These are phyloP conservation scores for Plantago elongata DNA, from an alignment of 257 asterid genomes.

Conservation along the genomic window DNA sequence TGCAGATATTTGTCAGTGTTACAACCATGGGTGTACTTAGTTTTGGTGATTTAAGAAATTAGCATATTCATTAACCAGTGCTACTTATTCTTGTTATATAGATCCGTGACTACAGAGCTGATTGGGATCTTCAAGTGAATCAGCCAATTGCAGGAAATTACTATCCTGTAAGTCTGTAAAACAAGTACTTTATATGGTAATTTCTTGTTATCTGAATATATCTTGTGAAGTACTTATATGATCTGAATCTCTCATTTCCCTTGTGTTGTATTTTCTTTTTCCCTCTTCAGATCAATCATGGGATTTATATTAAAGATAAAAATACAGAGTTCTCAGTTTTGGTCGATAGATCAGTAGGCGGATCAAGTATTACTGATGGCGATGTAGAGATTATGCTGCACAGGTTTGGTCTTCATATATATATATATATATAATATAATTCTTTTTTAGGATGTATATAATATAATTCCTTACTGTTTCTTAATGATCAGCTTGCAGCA, in stretches of 20 bases:
- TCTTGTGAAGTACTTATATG: neutral
- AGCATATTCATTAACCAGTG: constrained; percentile 2
- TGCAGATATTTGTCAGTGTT: neutral
- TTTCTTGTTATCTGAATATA: neutral
- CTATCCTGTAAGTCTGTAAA: constrained; percentile 64
- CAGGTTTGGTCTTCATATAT: constrained; percentile 37
- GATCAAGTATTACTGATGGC: constrained; percentile 82
- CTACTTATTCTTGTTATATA: constrained; percentile 34
- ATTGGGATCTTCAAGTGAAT: constrained; percentile 88
- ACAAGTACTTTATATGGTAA: neutral
- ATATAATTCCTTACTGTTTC: neutral
- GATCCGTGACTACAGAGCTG: constrained; percentile 82
- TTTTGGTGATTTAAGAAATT: neutral
- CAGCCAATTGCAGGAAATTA: constrained; percentile 93
- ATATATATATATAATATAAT: neutral
- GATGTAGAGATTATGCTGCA: constrained; percentile 93
- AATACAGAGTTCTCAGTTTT: constrained; percentile 74
- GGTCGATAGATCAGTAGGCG: constrained; percentile 96
- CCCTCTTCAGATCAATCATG: constrained; percentile 76
- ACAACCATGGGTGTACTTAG: no score
- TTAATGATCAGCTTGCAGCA: constrained; percentile 1
- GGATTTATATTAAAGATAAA: constrained; percentile 72
- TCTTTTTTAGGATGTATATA: neutral
- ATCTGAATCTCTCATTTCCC: neutral
- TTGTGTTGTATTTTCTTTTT: neutral